Evolutionary conservation across 176 grass and related monocot species (phyloP).

Genomic region (Carex cristatella): DNA sequence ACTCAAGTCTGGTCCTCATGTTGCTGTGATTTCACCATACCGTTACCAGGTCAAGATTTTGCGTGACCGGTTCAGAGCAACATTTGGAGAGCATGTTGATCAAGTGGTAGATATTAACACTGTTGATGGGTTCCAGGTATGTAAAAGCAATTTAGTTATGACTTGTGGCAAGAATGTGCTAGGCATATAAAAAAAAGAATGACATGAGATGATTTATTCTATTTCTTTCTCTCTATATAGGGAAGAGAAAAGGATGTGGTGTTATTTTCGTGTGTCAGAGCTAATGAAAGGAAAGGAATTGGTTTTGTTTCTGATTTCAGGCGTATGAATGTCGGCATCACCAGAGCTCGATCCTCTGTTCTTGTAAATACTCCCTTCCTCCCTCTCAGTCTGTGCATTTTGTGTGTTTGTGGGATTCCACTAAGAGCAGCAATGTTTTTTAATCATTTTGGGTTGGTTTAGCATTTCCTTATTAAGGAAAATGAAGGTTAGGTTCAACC

Average conservation of each 20-base stretch:
- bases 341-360: constrained; percentile 82
- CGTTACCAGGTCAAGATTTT: constrained; percentile 73
- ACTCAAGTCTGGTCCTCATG: constrained; percentile 59
- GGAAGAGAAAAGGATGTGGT: constrained; percentile 91
- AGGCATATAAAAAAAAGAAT: constrained; percentile 5
- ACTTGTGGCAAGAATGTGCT: not conserved
- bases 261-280: constrained; percentile 93
- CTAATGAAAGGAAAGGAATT: constrained; percentile 72
- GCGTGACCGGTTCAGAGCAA: constrained; percentile 53
- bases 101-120: constrained; percentile 90
- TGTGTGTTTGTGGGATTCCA: not conserved
- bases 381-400: not conserved
- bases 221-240: constrained; percentile 26
- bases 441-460: not conserved
- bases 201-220: constrained; percentile 16
- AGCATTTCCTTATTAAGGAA: not conserved
- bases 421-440: not conserved
- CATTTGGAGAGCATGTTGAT: constrained; percentile 80
- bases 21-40: constrained; percentile 89
- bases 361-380: constrained; percentile 41
- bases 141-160: constrained; percentile 20
- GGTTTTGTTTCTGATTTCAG: constrained; percentile 90
- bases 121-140: constrained; percentile 95
- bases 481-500: not conserved
- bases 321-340: constrained; percentile 97